These are phyloP conservation scores for Mallotus nudiflorus DNA, from an alignment of 345 rosid species.

Conservation along the genomic window DNA sequence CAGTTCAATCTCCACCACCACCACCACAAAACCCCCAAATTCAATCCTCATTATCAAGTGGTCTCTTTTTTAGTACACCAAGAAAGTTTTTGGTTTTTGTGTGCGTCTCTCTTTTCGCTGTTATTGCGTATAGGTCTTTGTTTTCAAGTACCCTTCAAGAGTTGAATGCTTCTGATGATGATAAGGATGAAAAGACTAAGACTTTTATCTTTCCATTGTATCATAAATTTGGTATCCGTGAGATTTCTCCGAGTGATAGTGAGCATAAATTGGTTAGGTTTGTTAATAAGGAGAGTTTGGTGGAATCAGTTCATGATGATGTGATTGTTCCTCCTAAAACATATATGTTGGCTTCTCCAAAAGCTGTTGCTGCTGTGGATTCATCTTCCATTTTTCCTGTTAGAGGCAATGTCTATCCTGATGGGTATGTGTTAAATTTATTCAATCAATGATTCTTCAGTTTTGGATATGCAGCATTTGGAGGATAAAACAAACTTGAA, in stretches of 20 bases:
- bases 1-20: slow-evolving; percentile 31
- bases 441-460: no score
- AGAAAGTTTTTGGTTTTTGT: slow-evolving; percentile 49
- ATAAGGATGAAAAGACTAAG: slow-evolving; percentile 39
- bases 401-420: slow-evolving; percentile 75
- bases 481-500: background rate
- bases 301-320: slow-evolving; percentile 31
- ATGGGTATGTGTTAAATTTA: slow-evolving; percentile 57
- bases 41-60: slow-evolving; percentile 36
- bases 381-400: slow-evolving; percentile 70
- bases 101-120: slow-evolving; percentile 56
- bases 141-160: slow-evolving; percentile 44
- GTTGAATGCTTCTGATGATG: slow-evolving; percentile 41
- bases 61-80: slow-evolving; percentile 32
- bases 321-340: slow-evolving; percentile 29
- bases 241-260: slow-evolving; percentile 37
- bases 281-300: slow-evolving; percentile 38
- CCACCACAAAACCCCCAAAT: slow-evolving; percentile 36
- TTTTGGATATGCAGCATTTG: background rate
- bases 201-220: slow-evolving; percentile 72
- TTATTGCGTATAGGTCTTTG: slow-evolving; percentile 42
- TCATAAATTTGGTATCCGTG: slow-evolving; percentile 52
- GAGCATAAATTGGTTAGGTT: slow-evolving; percentile 50
- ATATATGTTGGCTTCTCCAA: slow-evolving; percentile 36
- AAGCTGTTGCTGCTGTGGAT: slow-evolving; percentile 41